Evolutionary conservation across 441 rosid genomes (phyloP).

Genomic region (Geranium incanum): DNA sequence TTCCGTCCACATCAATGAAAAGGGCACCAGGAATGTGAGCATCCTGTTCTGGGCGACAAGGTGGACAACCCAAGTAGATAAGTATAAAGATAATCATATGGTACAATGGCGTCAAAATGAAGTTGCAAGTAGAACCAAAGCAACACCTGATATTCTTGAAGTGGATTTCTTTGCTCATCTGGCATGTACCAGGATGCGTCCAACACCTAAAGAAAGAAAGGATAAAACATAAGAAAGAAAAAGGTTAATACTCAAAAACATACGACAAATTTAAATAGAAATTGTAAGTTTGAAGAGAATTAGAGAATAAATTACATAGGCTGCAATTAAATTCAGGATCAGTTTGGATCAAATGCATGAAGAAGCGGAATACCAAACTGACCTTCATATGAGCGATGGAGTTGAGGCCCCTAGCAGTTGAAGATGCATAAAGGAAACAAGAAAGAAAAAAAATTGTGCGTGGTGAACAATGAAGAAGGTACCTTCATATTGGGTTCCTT

Average conservation of each 20-base stretch:
- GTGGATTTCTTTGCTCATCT: slow-evolving; percentile 79
- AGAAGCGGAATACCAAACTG: too few relatives aligned
- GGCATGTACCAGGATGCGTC: slow-evolving; percentile 99
- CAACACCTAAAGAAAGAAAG: slow-evolving; percentile 45
- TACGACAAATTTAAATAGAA: too few relatives aligned
- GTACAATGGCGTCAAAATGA: not conserved
- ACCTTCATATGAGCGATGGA: too few relatives aligned
- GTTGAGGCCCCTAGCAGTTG: too few relatives aligned
- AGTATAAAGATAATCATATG: slow-evolving; percentile 5
- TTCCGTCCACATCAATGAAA: slow-evolving; percentile 87
- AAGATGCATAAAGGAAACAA: too few relatives aligned
- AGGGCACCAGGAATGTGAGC: slow-evolving; percentile 93
- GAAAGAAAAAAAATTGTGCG: not conserved
- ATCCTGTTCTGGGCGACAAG: slow-evolving; percentile 41
- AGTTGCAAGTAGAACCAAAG: slow-evolving; percentile 13
- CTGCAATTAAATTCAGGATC: too few relatives aligned
- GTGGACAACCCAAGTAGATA: slow-evolving; percentile 11
- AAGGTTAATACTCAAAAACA: not conserved
- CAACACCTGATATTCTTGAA: slow-evolving; percentile 82
- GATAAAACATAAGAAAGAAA: not conserved
- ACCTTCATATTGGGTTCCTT: slow-evolving; percentile 69
- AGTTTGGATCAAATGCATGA: too few relatives aligned
- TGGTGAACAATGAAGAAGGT: slow-evolving; percentile 4
- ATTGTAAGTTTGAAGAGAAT: too few relatives aligned
- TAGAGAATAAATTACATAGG: too few relatives aligned